Evolutionary conservation across 2,329 filamentous ascomycete species (phyloP), one percentile per base, ranked within the genome.

Genomic region (Talaromyces sp.): DNA sequence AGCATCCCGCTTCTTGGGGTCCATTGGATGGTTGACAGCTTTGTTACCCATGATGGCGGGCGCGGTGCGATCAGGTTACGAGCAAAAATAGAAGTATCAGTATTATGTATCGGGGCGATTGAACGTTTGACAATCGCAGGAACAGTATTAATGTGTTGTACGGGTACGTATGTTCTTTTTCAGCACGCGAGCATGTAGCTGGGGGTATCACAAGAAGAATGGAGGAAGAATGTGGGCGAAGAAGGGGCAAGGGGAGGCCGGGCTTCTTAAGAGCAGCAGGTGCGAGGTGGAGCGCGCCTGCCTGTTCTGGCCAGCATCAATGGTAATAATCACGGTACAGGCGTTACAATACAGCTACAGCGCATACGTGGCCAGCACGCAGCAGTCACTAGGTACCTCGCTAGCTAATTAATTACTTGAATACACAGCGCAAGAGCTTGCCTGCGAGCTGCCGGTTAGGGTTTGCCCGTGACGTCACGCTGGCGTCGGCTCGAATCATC

Each of bases 1-100:
- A 66, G 83, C 84, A 80, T 96, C 91, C 83, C 92, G 93, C 74
- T 84, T 76, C 79, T 89, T 87, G 63, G 83, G 70, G 75, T 94
- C 83, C 64, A 85, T 88, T 32, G 91, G 90, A 68, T 83, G 85
- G 76, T 94, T 92, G 70, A 93, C 88, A 57, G 68, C 63, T 57
- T 64, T 65, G 35, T 63, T 53, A 59, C 32, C 56, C 54, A 61
- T 59, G 54, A 58, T 57, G 56, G 31, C 59, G 52, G 58, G 29
- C 31, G 26, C n/a, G 12, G 35, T 35, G 32, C 14, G n/a, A 58
- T 29, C 17, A 29, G 21, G 32, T 41, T n/a, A 35, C 8, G 27
- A 35, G 31, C n/a, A 19, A 17, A 58, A 32, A 53, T 14, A 31
- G 31, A 35, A 14, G 10, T 10, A 58, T 27, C 19, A 58, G 6